Percentiles rank a stretch among this genome's conserved stretches.
These are phyloP conservation scores for Colletotrichum musae DNA, from an alignment of 2,329 filamentous ascomycete genomes.

Conservation along the genomic window DNA sequence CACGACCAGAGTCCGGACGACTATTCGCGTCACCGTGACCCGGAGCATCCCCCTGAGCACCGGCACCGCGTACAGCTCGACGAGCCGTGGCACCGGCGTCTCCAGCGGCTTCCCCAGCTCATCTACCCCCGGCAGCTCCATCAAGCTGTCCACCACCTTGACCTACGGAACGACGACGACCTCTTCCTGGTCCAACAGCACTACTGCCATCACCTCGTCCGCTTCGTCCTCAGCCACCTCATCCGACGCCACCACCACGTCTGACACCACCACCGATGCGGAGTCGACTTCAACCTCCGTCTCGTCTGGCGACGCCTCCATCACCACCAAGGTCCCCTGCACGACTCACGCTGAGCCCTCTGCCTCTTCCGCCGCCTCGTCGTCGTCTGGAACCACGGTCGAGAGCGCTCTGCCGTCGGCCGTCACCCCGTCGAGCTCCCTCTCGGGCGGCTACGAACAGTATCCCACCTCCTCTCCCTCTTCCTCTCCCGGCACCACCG, in stretches of 20 bases:
- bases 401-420: slow-evolving; percentile 18
- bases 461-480: neutral
- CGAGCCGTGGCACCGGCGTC: slow-evolving; percentile 5
- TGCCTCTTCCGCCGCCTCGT: neutral
- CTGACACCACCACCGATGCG: neutral
- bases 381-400: slow-evolving; percentile 12
- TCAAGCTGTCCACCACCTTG: slow-evolving; percentile 32
- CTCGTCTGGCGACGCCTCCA: neutral
- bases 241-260: neutral
- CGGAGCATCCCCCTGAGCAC: slow-evolving; percentile 9
- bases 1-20: slow-evolving; percentile 18
- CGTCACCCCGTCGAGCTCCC: neutral
- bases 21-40: slow-evolving; percentile 31
- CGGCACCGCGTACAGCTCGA: slow-evolving; percentile 22
- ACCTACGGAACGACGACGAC: slow-evolving; percentile 28
- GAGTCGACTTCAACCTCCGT: neutral
- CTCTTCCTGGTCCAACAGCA: neutral
- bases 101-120: slow-evolving; percentile 17
- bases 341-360: neutral
- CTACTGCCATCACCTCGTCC: neutral
- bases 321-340: slow-evolving; percentile 18
- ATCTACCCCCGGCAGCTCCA: slow-evolving; percentile 2
- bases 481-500: neutral
- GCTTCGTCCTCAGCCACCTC: neutral
- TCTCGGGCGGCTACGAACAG: slow-evolving; percentile 10